Percentiles rank a stretch among this genome's conserved stretches.
These are phyloP conservation scores for Stagonosporopsis rhizophila DNA, from an alignment of 2,329 filamentous ascomycete species.

Conservation along the genomic window DNA sequence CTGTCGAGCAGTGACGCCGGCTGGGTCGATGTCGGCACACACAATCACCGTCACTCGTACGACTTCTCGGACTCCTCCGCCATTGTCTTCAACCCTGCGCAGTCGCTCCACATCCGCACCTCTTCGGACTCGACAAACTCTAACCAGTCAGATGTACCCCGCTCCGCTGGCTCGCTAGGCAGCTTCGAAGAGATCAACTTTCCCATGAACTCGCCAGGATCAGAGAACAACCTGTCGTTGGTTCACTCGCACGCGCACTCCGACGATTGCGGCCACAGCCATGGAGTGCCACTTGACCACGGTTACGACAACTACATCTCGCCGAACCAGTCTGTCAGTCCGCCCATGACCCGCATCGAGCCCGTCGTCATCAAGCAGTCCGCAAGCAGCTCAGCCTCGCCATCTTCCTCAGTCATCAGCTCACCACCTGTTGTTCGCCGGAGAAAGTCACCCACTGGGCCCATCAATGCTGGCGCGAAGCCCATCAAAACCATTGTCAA, in stretches of 20 bases:
- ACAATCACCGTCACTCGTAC: conserved; percentile 66
- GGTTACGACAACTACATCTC: conserved; percentile 51
- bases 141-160: conserved; percentile 67
- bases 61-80: conserved; percentile 65
- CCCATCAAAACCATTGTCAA: conserved; percentile 82
- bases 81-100: conserved; percentile 89
- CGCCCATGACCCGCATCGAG: conserved; percentile 70
- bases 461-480: conserved; percentile 62
- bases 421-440: conserved; percentile 69
- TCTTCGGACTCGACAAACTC: conserved; percentile 89
- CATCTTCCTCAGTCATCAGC: conserved; percentile 59
- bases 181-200: conserved; percentile 79
- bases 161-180: conserved; percentile 72
- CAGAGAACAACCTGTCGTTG: conserved; percentile 60
- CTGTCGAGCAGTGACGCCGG: conserved; percentile 85
- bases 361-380: conserved; percentile 74
- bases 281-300: conserved; percentile 35
- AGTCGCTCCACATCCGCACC: conserved; percentile 86
- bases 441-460: conserved; percentile 67
- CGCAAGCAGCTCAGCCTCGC: conserved; percentile 64
- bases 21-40: conserved; percentile 77
- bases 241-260: conserved; percentile 35
- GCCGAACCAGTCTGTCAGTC: conserved; percentile 65
- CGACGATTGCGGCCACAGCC: conserved; percentile 38
- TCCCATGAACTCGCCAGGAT: conserved; percentile 81